phyloP scores from a whole-genome alignment of 805 yeast genomes.

The Metschnikowia aberdeeniae region DNA sequence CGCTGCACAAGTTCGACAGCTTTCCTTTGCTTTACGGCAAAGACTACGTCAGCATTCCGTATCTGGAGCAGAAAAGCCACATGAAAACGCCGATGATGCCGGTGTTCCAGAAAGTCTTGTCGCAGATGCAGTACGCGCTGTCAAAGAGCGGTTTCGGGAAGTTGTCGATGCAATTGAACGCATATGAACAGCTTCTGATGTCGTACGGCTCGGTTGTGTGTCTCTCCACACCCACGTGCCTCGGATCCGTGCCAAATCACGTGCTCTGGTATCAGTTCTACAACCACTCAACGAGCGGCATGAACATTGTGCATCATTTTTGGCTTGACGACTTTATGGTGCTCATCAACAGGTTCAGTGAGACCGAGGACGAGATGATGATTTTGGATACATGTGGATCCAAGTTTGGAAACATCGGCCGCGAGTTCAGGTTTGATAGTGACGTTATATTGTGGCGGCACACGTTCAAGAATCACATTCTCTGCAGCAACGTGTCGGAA shows the following conservation, averaged over 20 bases:
- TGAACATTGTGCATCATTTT: slow-evolving; percentile 33
- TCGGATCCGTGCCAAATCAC: slow-evolving; percentile 24
- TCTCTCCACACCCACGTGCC: slow-evolving; percentile 14
- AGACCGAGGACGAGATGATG: slow-evolving; percentile 32
- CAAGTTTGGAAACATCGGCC: slow-evolving; percentile 32
- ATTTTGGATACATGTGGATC: slow-evolving; percentile 30
- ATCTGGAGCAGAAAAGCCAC: slow-evolving; percentile 13
- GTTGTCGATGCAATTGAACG: slow-evolving; percentile 16
- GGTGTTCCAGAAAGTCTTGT: slow-evolving; percentile 24
- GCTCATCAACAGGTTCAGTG: slow-evolving; percentile 26
- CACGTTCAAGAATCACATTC: slow-evolving; percentile 24
- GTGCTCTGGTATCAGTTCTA: slow-evolving; percentile 38
- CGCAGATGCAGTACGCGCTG: slow-evolving; percentile 16
- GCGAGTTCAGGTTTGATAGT: slow-evolving; percentile 30
- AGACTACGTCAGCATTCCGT: slow-evolving; percentile 24
- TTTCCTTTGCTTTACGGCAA: slow-evolving; percentile 22
- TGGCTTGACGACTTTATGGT: slow-evolving; percentile 35
- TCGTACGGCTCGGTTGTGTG: slow-evolving; percentile 13
- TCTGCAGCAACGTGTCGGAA: slow-evolving; percentile 17
- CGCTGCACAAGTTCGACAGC: slow-evolving; percentile 4
- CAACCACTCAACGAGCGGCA: slow-evolving; percentile 28
- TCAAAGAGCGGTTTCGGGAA: slow-evolving; percentile 1
- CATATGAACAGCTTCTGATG: slow-evolving; percentile 12
- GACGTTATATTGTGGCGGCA: slow-evolving; percentile 40
- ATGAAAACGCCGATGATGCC: slow-evolving; percentile 31